A percentile compares a stretch with the other conserved stretches of the same genome.
Conservation (phyloP, 139 green algal genomes). For the Mychonastes homosphaera region DNA sequence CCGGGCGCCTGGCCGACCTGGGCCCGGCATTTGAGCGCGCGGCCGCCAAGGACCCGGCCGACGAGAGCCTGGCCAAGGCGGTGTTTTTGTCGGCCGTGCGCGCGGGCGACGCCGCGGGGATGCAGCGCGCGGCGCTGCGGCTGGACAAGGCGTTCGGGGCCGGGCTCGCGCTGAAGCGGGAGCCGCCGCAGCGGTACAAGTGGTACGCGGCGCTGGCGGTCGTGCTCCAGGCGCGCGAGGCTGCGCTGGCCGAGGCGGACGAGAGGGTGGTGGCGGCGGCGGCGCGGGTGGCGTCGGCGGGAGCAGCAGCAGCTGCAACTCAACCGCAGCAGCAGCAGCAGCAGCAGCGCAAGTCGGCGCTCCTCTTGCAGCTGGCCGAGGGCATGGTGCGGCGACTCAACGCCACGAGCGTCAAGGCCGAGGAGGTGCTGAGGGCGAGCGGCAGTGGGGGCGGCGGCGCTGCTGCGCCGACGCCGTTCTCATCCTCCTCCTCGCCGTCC, state of each 20-base stretch:
- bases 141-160: constrained; percentile 37
- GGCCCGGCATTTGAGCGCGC: constrained; percentile 44
- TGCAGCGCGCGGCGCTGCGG: constrained; percentile 59
- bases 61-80: constrained; percentile 33
- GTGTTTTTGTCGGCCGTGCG: constrained; percentile 30
- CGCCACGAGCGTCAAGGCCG: too few relatives aligned
- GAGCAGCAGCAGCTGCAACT: constrained; percentile 2
- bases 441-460: not conserved
- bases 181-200: constrained; percentile 27
- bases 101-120: not conserved
- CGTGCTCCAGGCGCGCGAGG: constrained; percentile 35
- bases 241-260: not conserved
- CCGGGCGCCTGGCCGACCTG: constrained; percentile 25
- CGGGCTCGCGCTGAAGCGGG: not conserved
- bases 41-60: constrained; percentile 19
- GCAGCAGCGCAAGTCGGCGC: not conserved
- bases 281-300: not conserved
- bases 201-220: constrained; percentile 59
- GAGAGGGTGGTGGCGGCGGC: not conserved
- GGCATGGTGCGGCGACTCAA: constrained; percentile 44
- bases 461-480: too few relatives aligned
- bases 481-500: too few relatives aligned
- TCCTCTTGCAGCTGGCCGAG: constrained; percentile 54
- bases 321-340: constrained; percentile 8
- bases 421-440: constrained; percentile 19